These are phyloP conservation scores for Tricholoma saponaceum DNA, from an alignment of 768 basidiomycete genomes.

Conservation along the genomic window DNA sequence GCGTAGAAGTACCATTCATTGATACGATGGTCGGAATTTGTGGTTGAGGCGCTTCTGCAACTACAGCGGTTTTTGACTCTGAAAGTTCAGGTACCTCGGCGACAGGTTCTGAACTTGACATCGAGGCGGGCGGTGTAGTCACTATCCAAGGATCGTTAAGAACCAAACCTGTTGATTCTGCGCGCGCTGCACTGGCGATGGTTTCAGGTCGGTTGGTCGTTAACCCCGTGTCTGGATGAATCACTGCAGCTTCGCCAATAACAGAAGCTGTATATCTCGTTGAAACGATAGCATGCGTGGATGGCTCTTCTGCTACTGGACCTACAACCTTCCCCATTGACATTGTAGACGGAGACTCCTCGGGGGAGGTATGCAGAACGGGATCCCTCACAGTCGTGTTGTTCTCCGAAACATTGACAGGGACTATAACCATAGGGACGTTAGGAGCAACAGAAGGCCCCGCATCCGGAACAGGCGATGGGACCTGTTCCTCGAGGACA, in stretches of 20 bases:
- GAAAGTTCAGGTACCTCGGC: neutral
- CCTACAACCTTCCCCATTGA: constrained; percentile 1
- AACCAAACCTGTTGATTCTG: neutral
- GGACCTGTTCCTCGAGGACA: constrained; percentile 11
- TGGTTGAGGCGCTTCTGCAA: neutral
- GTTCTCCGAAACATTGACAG: constrained; percentile 37
- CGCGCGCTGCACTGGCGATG: no score
- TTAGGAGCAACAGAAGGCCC: constrained; percentile 9
- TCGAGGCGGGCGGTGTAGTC: neutral
- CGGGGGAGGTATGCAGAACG: neutral
- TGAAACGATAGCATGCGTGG: constrained; percentile 2
- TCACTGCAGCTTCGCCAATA: constrained; percentile 4
- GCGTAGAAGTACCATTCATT: neutral
- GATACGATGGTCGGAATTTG: neutral
- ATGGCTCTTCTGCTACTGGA: constrained; percentile 3
- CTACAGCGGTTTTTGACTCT: neutral
- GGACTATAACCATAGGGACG: constrained; percentile 34
- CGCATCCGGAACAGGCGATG: constrained; percentile 12
- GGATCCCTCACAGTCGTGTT: constrained; percentile 18
- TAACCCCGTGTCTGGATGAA: neutral
- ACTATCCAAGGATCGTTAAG: neutral
- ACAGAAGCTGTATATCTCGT: constrained; percentile 1
- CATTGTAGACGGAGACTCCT: neutral
- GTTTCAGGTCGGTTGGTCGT: no score
- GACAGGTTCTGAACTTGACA: neutral